phyloP scores from a whole-genome alignment of 495 filamentous ascomycete genomes.

The Chaetomium tenue region DNA sequence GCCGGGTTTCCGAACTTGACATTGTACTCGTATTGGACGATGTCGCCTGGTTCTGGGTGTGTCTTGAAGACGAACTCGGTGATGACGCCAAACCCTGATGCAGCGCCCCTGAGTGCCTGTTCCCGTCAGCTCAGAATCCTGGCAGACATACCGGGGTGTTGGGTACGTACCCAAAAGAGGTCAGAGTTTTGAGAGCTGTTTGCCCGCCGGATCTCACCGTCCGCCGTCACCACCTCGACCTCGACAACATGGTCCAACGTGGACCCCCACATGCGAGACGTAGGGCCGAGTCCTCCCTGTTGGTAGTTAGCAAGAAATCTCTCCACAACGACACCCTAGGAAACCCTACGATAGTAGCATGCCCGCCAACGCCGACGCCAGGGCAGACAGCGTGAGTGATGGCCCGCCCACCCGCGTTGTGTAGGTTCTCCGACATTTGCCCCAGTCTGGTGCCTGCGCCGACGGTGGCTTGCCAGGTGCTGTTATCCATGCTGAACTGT shows the following conservation, averaged over 20 bases:
- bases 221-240: slow-evolving; percentile 60
- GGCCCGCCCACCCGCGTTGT: slow-evolving; percentile 60
- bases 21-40: slow-evolving; percentile 53
- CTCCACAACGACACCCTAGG: not conserved
- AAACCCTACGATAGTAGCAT: slow-evolving; percentile 55
- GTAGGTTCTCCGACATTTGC: slow-evolving; percentile 58
- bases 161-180: slow-evolving; percentile 52
- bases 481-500: slow-evolving; percentile 52
- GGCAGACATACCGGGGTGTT: too few relatives aligned
- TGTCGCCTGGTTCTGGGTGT: slow-evolving; percentile 52
- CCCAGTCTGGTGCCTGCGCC: slow-evolving; percentile 64
- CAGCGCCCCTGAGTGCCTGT: slow-evolving; percentile 58
- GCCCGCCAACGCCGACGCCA: slow-evolving; percentile 66
- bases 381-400: slow-evolving; percentile 67
- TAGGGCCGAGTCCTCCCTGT: slow-evolving; percentile 53
- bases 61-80: slow-evolving; percentile 63
- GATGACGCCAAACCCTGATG: slow-evolving; percentile 61
- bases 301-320: slow-evolving; percentile 2
- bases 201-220: slow-evolving; percentile 55
- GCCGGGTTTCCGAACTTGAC: slow-evolving; percentile 46
- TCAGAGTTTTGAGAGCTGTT: slow-evolving; percentile 53
- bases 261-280: slow-evolving; percentile 57
- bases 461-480: slow-evolving; percentile 59
- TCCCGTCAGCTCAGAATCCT: not conserved
- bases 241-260: slow-evolving; percentile 54